Evolutionary conservation across 2,329 filamentous ascomycete species (phyloP).

Genomic region (Beauveria medogensis): DNA sequence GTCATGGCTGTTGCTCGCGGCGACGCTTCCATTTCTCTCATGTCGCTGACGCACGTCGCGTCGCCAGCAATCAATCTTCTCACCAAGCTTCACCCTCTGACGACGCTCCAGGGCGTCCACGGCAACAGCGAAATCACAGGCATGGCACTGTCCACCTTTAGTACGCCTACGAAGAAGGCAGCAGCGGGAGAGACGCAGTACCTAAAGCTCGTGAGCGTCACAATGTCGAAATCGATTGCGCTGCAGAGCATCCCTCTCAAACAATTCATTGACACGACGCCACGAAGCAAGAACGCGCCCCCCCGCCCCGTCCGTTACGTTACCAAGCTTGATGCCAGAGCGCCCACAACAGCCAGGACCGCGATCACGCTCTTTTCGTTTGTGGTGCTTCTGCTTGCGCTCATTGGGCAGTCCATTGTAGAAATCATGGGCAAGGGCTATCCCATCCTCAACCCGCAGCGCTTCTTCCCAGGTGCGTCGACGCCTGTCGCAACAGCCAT

Average conservation of each 20-base stretch:
- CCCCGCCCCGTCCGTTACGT: conserved; percentile 59
- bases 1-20: conserved; percentile 73
- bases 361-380: conserved; percentile 47
- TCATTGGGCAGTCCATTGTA: conserved; percentile 55
- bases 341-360: conserved; percentile 37
- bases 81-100: conserved; percentile 42
- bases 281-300: conserved; percentile 27
- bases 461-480: conserved; percentile 39
- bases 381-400: conserved; percentile 51
- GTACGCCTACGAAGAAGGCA: conserved; percentile 21
- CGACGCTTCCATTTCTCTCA: conserved; percentile 69
- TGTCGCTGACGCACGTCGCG: conserved; percentile 63
- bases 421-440: conserved; percentile 49
- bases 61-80: conserved; percentile 40
- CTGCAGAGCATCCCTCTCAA: conserved; percentile 71
- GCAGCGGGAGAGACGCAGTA: conserved; percentile 17
- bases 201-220: conserved; percentile 73
- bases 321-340: conserved; percentile 50
- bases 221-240: conserved; percentile 69
- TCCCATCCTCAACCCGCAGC: conserved; percentile 47
- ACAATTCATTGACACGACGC: conserved; percentile 30
- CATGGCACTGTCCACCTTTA: conserved; percentile 50
- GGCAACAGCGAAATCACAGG: conserved; percentile 48
- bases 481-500: conserved; percentile 18
- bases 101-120: conserved; percentile 47